Conservation (phyloP, 75 land plant species). For the Ceratopteris richardii region DNA sequence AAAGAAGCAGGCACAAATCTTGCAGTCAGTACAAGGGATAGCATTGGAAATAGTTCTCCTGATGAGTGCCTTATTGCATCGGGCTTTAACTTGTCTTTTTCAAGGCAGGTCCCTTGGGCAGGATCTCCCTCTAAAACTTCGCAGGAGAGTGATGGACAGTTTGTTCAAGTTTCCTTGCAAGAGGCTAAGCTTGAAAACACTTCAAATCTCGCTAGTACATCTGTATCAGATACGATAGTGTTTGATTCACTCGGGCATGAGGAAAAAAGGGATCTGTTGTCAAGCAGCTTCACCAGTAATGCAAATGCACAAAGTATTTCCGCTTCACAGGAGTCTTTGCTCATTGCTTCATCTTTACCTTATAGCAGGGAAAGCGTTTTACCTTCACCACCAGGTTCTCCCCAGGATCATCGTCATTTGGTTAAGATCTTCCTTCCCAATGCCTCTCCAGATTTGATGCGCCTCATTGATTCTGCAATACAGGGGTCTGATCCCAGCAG, state of each 20-base stretch:
- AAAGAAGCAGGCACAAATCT: not conserved
- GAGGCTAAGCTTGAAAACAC: conserved; percentile 26
- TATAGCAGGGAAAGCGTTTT: conserved; percentile 11
- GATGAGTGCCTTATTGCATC: not conserved
- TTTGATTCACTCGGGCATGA: conserved; percentile 2
- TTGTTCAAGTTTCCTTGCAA: conserved; percentile 26
- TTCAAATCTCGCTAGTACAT: not conserved
- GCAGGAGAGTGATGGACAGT: conserved; percentile 5
- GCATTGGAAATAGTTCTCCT: not conserved
- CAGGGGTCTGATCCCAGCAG: conserved; percentile 58
- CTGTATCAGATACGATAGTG: not conserved
- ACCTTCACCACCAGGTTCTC: conserved; percentile 41
- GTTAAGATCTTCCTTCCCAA: conserved; percentile 49
- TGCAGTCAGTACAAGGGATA: not conserved
- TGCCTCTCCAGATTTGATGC: conserved; percentile 81
- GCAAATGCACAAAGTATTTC: not conserved
- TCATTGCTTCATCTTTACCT: conserved; percentile 21
- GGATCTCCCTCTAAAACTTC: conserved; percentile 27
- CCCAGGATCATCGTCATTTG: conserved; percentile 15
- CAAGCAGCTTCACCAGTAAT: not conserved
- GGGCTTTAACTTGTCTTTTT: no score
- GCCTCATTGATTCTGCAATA: conserved; percentile 82
- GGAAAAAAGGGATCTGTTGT: not conserved
- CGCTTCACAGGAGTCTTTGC: conserved; percentile 9
- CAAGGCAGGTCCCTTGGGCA: not conserved